Base-by-base conservation (phyloP, 768 basidiomycete genomes). In the Phylloporus sp. region DNA sequence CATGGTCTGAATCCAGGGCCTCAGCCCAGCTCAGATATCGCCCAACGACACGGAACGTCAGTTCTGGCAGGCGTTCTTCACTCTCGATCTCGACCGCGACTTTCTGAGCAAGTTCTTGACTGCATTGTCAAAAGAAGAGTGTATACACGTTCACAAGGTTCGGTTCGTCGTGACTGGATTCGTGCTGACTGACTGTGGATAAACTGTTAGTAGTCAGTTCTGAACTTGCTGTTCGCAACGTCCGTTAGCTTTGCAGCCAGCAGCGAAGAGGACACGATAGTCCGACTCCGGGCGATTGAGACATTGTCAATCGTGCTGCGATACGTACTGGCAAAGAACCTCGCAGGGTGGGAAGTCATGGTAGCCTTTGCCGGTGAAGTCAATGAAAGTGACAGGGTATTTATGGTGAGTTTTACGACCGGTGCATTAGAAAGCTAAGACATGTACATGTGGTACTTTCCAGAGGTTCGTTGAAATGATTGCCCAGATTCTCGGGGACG, bases 311-410 rank as follows among this genome's bases (percentile, higher is more conserved):
- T 80, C 13, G 26, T 79, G 4, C 57, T 76, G 18, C 71, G 75
- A 9, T 68, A 69, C 43, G 58, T 82, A 15, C 66, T 86, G 42
- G 68, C 67, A 29, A 85, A 85, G 64, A 75, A 77, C 44, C 60
- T 79, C 1, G 72, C 78, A 4, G 84, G 85, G 24, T 85, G 80
- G 81, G 84, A 86, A 56, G 73, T 80, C 7, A 86, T 86, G 83
- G 78, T 84, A 32, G 60, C 83, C 20, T 73, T 85, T 35, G 81
- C 81, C 3, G 80, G 81, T 13, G 77, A 76, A 34, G 79, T 82
- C 5, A 68, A 63, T 10, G 68, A 75, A 42, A 82, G 81, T 42
- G 84, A 86, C 58, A 53, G 48, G 15, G 69, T 79, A 10, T 85
- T 86, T 61, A 77, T 72, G 66, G 82, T 71, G 39, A 42, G 57